Evolutionary conservation across 1,139 yeast genomes (phyloP), one percentile per base, ranked within the genome.

Genomic region (Hyphopichia pseudoburtonii): DNA sequence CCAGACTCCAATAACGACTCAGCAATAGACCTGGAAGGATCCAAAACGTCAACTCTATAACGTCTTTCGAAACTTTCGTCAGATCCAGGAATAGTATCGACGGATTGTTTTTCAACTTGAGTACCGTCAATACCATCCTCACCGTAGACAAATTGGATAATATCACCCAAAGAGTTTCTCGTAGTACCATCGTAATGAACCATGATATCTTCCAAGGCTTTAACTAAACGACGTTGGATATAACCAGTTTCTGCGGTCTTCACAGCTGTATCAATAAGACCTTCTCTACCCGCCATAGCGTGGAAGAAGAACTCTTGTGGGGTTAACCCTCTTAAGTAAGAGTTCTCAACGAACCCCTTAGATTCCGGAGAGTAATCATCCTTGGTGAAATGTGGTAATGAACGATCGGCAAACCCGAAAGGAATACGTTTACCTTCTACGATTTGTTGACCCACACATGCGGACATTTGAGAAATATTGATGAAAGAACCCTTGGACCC

Each of bases 271-370:
- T 92, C 99, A 64, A 92, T 92, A 62, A 92, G 79, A 80, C 99
- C 99, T 73, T 92, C 99, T 78, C 99, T 88, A 77, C 99, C 99
- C 54, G 98, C 98, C 98, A 94, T 94, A 38, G 98, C 98, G 63
- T 94, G 99, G 85, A 92, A 92, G 61, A 94, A 94, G 64, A 94
- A 94, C 64, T 94, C 98, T 66, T 92, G 98, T 28, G 99, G 99
- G 12, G 98, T 92, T 56, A 94, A 76, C 30, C 99, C 99, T 74
- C 98, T 82, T 57, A 92, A 76, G 56, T 92, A 94, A 10, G 98
- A 94, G 57, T 94, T 94, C 64, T 92, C 98, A 48, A 94, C 95
- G 54, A 94, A 94, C 47, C 99, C 99, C 60, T 89, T 88, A 3
- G 97, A 89, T 65, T 92, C 98, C 22, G 98, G 97, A 39, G 96